A percentile compares a stretch with the other conserved stretches of the same genome.
phyloP scores from a whole-genome alignment of 2,329 filamentous ascomycete genomes.

The Talaromyces sp. region DNA sequence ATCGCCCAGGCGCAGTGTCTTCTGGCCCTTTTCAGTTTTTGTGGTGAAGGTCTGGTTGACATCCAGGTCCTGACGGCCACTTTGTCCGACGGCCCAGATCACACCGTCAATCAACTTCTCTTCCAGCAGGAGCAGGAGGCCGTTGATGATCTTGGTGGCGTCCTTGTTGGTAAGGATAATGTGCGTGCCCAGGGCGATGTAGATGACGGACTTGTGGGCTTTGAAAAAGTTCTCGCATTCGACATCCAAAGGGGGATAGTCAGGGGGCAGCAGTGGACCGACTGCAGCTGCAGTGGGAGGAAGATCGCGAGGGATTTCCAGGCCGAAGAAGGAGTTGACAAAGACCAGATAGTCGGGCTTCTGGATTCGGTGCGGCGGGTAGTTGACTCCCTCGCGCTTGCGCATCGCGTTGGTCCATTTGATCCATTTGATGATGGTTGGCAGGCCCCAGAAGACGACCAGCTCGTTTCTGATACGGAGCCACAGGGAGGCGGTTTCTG shows the following conservation, averaged over 20 bases:
- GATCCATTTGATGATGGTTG: constrained; percentile 23
- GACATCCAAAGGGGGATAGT: constrained; percentile 26
- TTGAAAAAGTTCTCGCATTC: constrained; percentile 24
- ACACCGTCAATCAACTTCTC: constrained; percentile 33
- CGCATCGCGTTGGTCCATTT: constrained; percentile 31
- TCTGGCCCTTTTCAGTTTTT: constrained; percentile 8
- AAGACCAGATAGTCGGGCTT: constrained; percentile 40
- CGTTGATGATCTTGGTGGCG: constrained; percentile 27
- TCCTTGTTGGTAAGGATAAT: constrained; percentile 26
- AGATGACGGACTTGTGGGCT: constrained; percentile 29
- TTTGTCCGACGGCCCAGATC: constrained; percentile 31
- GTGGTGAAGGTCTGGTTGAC: background rate
- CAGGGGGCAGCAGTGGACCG: constrained; percentile 36
- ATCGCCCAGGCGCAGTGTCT: constrained; percentile 8
- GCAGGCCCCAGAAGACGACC: constrained; percentile 24
- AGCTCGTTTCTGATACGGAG: constrained; percentile 33
- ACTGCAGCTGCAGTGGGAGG: constrained; percentile 35
- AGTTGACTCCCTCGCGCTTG: constrained; percentile 25
- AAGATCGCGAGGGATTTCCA: constrained; percentile 39
- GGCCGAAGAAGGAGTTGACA: constrained; percentile 41
- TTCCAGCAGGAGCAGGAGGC: constrained; percentile 20
- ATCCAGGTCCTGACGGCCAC: constrained; percentile 15
- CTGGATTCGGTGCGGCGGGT: constrained; percentile 19
- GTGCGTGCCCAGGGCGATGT: constrained; percentile 41
- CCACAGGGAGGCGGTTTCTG: constrained; percentile 34